Evolutionary conservation across 192 early-diverging fungal genomes (phyloP).

Genomic region (Umbelopsis isabellina): DNA sequence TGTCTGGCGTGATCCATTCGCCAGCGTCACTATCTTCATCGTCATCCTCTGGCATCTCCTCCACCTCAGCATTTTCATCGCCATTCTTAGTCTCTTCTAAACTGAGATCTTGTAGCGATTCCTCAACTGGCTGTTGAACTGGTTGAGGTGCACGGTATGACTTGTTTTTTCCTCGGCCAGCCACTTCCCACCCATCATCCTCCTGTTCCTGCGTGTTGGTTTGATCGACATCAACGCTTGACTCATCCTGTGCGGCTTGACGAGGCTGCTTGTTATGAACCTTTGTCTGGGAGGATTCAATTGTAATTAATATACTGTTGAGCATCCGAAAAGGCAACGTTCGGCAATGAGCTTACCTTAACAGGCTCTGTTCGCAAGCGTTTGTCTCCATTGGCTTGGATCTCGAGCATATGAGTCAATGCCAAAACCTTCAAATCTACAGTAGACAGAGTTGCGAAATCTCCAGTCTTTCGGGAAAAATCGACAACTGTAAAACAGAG

Average conservation of each 20-base stretch:
- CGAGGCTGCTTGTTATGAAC: not conserved
- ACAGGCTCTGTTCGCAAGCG: constrained; percentile 74
- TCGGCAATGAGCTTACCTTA: constrained; percentile 24
- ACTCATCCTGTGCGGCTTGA: not conserved
- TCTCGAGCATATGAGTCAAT: constrained; percentile 85
- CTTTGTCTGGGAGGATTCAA: constrained; percentile 22
- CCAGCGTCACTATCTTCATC: constrained; percentile 66
- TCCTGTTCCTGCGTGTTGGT: constrained; percentile 33
- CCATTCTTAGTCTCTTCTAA: constrained; percentile 26
- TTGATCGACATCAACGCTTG: not conserved
- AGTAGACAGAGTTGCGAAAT: constrained; percentile 76
- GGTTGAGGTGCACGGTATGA: constrained; percentile 25
- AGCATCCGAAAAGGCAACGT: not conserved
- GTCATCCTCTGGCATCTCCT: constrained; percentile 1
- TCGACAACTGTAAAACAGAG: constrained; percentile 59
- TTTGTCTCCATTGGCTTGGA: constrained; percentile 71
- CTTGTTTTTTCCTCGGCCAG: constrained; percentile 13
- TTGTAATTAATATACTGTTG: not conserved
- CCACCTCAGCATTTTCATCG: not conserved
- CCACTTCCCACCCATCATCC: constrained; percentile 56
- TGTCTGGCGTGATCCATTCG: constrained; percentile 94
- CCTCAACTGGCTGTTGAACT: constrained; percentile 44
- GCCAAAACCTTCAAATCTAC: constrained; percentile 92
- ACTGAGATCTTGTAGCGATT: constrained; percentile 36
- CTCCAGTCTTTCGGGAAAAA: constrained; percentile 92